A percentile compares a stretch with the other conserved stretches of the same genome.
Conservation (phyloP, 2,329 filamentous ascomycete genomes). For the Lojkania enalia region DNA sequence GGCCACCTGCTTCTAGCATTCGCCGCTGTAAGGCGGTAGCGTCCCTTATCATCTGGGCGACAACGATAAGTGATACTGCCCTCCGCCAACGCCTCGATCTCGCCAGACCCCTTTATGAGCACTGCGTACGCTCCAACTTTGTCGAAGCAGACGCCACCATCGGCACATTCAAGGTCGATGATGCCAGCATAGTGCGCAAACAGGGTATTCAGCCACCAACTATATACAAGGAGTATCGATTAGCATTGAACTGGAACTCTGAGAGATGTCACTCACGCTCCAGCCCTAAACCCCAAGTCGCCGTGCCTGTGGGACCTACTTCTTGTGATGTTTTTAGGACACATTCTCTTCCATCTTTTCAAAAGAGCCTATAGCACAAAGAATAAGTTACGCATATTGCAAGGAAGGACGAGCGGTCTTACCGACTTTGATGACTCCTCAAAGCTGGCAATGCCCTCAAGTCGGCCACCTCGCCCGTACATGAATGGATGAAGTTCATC, state of each 20-base stretch:
- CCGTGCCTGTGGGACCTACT: slow-evolving; percentile 43
- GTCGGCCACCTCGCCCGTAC: slow-evolving; percentile 48
- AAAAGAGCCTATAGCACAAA: slow-evolving; percentile 34
- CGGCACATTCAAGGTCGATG: slow-evolving; percentile 47
- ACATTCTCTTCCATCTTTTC: slow-evolving; percentile 35
- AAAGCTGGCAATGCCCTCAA: slow-evolving; percentile 47
- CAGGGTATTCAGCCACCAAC: slow-evolving; percentile 55
- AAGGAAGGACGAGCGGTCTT: slow-evolving; percentile 11
- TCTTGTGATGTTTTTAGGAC: slow-evolving; percentile 34
- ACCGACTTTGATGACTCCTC: slow-evolving; percentile 46
- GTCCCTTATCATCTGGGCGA: slow-evolving; percentile 45
- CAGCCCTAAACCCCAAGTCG: slow-evolving; percentile 51
- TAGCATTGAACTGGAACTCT: neutral
- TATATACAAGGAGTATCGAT: slow-evolving; percentile 20
- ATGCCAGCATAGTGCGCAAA: slow-evolving; percentile 54
- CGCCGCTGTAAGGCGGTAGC: slow-evolving; percentile 49
- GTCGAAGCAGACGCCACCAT: slow-evolving; percentile 50
- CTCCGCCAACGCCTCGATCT: slow-evolving; percentile 41
- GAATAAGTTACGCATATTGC: neutral
- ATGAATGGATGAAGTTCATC: slow-evolving; percentile 45
- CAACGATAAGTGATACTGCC: slow-evolving; percentile 49
- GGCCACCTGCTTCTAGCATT: slow-evolving; percentile 46
- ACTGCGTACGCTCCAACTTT: slow-evolving; percentile 51
- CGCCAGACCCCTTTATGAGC: slow-evolving; percentile 46
- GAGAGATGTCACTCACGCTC: slow-evolving; percentile 49